phyloP scores from a whole-genome alignment of 805 yeast genomes.

The Danielia reshetovae region DNA sequence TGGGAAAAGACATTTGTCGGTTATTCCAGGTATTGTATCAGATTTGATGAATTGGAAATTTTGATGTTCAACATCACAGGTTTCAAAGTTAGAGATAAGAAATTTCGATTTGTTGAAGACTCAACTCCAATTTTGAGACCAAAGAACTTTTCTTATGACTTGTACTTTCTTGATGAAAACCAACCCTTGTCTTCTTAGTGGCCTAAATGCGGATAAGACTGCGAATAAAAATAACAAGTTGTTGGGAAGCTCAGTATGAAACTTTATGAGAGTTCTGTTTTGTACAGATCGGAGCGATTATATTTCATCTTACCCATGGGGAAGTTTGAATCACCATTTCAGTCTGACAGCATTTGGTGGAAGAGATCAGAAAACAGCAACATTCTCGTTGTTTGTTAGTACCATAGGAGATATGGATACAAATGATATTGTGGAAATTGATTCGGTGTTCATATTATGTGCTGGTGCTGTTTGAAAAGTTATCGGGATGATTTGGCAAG shows the following conservation, averaged over 20 bases:
- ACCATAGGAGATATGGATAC: not conserved
- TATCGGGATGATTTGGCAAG: not conserved
- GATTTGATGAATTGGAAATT: conserved; percentile 3
- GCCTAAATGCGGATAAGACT: not conserved
- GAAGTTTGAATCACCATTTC: not conserved
- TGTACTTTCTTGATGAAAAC: not conserved
- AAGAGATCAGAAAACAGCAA: not conserved
- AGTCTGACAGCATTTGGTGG: not conserved
- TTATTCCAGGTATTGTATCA: conserved; percentile 10
- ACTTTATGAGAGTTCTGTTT: not conserved
- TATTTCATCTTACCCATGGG: not conserved
- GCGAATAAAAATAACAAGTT: too few relatives aligned
- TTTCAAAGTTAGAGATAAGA: conserved; percentile 1
- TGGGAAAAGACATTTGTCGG: conserved; percentile 5
- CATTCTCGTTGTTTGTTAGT: not conserved
- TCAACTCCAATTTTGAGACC: not conserved
- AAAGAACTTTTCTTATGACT: not conserved
- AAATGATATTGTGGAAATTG: not conserved
- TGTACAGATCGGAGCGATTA: not conserved
- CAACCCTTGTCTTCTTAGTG: not conserved
- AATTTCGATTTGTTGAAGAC: not conserved
- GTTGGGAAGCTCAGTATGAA: not conserved
- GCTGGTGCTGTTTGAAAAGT: not conserved
- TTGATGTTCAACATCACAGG: not conserved
- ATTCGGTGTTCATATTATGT: not conserved